Base-by-base conservation (phyloP, 139 green algal genomes). In the Coelastrella sp. region DNA sequence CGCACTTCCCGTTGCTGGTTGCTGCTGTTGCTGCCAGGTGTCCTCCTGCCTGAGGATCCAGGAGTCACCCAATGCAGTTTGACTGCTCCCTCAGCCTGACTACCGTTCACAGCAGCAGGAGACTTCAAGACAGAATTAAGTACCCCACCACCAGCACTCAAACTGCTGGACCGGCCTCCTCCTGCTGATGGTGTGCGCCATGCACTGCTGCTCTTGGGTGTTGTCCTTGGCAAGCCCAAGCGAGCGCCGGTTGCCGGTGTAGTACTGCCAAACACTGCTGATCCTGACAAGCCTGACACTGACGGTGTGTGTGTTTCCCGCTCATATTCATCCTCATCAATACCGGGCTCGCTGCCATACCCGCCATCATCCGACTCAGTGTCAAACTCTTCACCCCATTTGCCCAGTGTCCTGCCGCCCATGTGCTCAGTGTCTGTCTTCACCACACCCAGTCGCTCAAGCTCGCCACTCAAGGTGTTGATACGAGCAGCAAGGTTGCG, bases 31-130 rank as follows among this genome's bases (percentile, higher is more conserved):
- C 73, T 19, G 7, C 1, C 17, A n/a, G 19, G 21, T 27, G 34
- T 67, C 53, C 71, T 82, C 2, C 51, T 53, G 21, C 50, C 53
- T 30, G 75, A 71, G 11, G 75, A 69, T 23, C 75, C 75, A 5
- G 75, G 75, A 4, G 75, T 71, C 19, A 82, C 75, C 53, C 75
- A 82, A 37, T 82, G 51, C 75, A 82, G 73, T 41, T 67, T 81
- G 32, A 30, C 25, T 5, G 8, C 35, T 15, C 73, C 62, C 23
- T 63, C 41, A 6, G 62, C n/a, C 38, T 79, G 41, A 23, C 71
- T 48, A 17, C 30, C 40, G n/a, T 9, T 17, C 27, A 23, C 71
- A 25, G 19, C 23, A 17, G 8, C 45, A 3, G 71, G 71, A 13
- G 71, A 63, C 43, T 62, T 79, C 3, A 79, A 6, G 40, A n/a